A percentile compares a stretch with the other conserved stretches of the same genome.
These are phyloP conservation scores for Microsporum ferrugineum DNA, from an alignment of 2,329 filamentous ascomycete genomes.

Conservation along the genomic window DNA sequence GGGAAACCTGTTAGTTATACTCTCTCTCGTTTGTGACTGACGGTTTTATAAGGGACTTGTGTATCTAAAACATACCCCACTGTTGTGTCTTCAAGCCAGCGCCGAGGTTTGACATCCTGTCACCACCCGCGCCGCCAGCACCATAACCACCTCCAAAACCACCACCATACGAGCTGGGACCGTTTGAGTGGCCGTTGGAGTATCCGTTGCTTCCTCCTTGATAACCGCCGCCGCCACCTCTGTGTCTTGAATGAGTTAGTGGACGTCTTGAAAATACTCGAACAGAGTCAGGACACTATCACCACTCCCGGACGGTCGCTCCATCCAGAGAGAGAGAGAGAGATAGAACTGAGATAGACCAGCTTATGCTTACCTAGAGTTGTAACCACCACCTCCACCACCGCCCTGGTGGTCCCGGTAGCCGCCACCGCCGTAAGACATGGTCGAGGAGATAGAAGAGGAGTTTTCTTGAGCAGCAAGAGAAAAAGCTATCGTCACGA, in stretches of 20 bases:
- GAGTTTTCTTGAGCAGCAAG: neutral
- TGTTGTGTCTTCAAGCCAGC: conserved; percentile 74
- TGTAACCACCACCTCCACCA: conserved; percentile 39
- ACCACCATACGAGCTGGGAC: conserved; percentile 25
- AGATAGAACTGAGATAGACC: neutral
- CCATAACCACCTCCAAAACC: conserved; percentile 21
- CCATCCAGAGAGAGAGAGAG: neutral
- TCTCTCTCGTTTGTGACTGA: neutral
- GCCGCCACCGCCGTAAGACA: conserved; percentile 55
- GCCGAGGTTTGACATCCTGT: conserved; percentile 88
- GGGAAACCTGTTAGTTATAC: conserved; percentile 20
- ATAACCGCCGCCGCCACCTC: conserved; percentile 15
- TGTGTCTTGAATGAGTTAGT: conserved; percentile 21
- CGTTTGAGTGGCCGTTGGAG: conserved; percentile 37
- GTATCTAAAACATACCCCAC: conserved; percentile 56
- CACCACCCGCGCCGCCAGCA: conserved; percentile 54
- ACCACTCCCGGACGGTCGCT: neutral
- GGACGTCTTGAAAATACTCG: neutral
- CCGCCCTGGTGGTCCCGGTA: conserved; percentile 23
- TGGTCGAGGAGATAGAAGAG: conserved; percentile 30
- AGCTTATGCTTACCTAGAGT: conserved; percentile 12
- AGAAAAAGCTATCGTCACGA: conserved; percentile 12
- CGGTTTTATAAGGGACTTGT: neutral
- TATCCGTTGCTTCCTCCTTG: conserved; percentile 37
- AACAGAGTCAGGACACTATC: neutral